A percentile compares a stretch with the other conserved stretches of the same genome.
These are phyloP conservation scores for Solanum etuberosum DNA, from an alignment of 257 asterid genomes.

Conservation along the genomic window DNA sequence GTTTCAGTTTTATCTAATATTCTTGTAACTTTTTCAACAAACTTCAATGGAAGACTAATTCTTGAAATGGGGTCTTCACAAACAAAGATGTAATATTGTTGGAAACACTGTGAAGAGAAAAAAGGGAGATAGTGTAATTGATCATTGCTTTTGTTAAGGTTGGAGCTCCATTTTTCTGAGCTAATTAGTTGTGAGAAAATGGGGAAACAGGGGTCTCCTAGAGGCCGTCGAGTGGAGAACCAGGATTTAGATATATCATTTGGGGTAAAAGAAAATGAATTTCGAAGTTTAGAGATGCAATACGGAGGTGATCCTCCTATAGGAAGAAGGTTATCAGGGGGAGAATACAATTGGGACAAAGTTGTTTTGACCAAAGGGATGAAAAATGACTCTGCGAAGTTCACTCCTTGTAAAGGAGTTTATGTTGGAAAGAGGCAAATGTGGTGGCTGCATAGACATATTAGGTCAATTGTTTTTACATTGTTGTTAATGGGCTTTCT, in stretches of 20 bases:
- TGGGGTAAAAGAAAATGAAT: constrained; percentile 26
- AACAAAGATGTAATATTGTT: not conserved
- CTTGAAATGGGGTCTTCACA: not conserved
- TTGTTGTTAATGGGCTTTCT: constrained; percentile 40
- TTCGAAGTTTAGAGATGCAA: constrained; percentile 25
- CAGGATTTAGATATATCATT: constrained; percentile 13
- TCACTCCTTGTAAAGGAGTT: constrained; percentile 32
- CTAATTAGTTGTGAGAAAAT: constrained; percentile 7
- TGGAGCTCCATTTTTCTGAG: not conserved
- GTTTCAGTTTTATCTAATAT: not conserved
- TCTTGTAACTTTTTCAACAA: constrained; percentile 21
- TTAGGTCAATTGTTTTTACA: constrained; percentile 37
- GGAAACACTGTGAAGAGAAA: not conserved
- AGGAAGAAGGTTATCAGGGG: constrained; percentile 45
- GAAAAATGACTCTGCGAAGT: constrained; percentile 35
- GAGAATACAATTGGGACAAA: constrained; percentile 34
- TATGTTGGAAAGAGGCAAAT: constrained; percentile 31
- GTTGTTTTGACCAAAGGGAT: constrained; percentile 21
- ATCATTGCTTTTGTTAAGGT: not conserved
- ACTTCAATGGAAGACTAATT: constrained; percentile 3
- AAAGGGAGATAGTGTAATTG: not conserved
- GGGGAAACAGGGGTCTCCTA: constrained; percentile 40
- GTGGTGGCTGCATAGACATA: constrained; percentile 46
- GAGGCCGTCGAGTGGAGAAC: constrained; percentile 23
- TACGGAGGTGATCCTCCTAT: constrained; percentile 28